Evolutionary conservation across 805 yeast genomes (phyloP).

Genomic region (Pichia californica): DNA sequence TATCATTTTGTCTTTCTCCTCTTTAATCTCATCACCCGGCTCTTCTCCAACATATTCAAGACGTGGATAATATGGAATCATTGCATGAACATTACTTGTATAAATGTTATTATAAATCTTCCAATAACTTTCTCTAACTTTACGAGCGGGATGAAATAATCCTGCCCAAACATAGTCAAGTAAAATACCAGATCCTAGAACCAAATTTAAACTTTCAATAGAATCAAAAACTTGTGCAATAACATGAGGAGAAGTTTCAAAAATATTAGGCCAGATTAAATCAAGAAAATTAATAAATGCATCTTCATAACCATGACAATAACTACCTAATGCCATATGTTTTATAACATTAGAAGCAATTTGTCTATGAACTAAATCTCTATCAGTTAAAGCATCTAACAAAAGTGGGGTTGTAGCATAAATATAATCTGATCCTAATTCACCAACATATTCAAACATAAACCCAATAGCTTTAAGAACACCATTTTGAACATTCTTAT

Average conservation of each 20-base stretch:
- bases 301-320: conserved; percentile 71
- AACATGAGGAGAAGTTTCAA: conserved; percentile 94
- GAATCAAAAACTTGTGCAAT: conserved; percentile 76
- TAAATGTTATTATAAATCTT: conserved; percentile 70
- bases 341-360: conserved; percentile 86
- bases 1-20: conserved; percentile 4
- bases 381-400: conserved; percentile 84
- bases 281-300: conserved; percentile 80
- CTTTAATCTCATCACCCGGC: neutral
- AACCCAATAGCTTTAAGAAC: conserved; percentile 85
- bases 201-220: conserved; percentile 62
- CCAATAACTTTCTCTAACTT: conserved; percentile 85
- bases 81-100: conserved; percentile 61
- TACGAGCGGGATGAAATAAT: conserved; percentile 85
- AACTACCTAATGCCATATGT: conserved; percentile 74
- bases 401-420: conserved; percentile 72
- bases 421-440: conserved; percentile 71
- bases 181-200: conserved; percentile 70
- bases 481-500: conserved; percentile 91
- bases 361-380: conserved; percentile 91
- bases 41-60: conserved; percentile 30
- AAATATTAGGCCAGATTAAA: conserved; percentile 78
- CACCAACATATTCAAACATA: conserved; percentile 86
- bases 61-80: conserved; percentile 79
- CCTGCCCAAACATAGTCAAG: conserved; percentile 83